A percentile compares a stretch with the other conserved stretches of the same genome.
Evolutionary conservation across 2,329 filamentous ascomycete genomes (phyloP).

Genomic region (Neonectria neomacrospora): DNA sequence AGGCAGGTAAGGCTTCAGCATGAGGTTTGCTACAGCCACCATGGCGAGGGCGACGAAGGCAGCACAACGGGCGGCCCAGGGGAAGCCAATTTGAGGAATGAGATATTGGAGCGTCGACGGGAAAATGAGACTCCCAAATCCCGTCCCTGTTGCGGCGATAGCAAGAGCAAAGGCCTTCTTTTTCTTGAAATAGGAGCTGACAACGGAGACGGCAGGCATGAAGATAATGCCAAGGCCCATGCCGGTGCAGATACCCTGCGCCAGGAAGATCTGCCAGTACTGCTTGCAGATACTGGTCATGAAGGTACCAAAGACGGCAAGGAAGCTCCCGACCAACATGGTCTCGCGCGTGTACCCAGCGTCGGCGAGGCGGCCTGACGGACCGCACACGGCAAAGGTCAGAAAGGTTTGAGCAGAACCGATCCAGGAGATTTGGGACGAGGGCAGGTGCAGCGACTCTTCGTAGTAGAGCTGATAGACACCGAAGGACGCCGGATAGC

Average conservation of each 20-base stretch:
- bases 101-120: conserved; percentile 68
- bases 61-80: conserved; percentile 71
- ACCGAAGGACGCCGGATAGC: conserved; percentile 60
- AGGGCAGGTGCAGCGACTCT: conserved; percentile 49
- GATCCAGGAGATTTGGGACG: conserved; percentile 56
- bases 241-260: conserved; percentile 64
- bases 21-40: conserved; percentile 52
- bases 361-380: conserved; percentile 62
- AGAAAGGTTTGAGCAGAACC: conserved; percentile 64
- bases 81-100: conserved; percentile 68
- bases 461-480: conserved; percentile 65
- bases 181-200: conserved; percentile 70
- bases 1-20: conserved; percentile 58
- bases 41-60: conserved; percentile 69
- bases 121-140: conserved; percentile 66
- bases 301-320: conserved; percentile 60
- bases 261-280: conserved; percentile 66
- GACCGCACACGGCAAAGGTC: conserved; percentile 59
- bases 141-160: conserved; percentile 68
- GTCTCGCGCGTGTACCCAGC: conserved; percentile 59
- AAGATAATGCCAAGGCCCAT: conserved; percentile 67
- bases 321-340: conserved; percentile 52
- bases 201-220: conserved; percentile 68
- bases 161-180: conserved; percentile 69
- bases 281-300: conserved; percentile 56